Percentiles rank a stretch among this genome's conserved stretches.
phyloP scores from a whole-genome alignment of 768 basidiomycete genomes.

The Mycena maculata region DNA sequence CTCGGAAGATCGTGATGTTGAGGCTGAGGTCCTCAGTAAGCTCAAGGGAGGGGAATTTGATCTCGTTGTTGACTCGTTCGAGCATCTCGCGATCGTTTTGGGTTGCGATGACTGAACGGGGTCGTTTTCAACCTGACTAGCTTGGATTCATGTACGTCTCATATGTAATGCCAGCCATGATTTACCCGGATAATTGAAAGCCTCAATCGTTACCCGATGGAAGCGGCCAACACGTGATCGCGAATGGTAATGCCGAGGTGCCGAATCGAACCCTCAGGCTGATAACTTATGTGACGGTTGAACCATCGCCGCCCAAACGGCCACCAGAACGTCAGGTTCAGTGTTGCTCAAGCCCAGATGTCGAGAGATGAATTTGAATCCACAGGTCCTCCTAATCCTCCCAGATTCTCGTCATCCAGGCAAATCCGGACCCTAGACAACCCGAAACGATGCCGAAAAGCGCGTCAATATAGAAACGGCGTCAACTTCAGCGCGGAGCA shows the following conservation, averaged over 20 bases:
- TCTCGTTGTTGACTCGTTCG: slow-evolving; percentile 45
- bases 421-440: too few relatives aligned
- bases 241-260: not conserved
- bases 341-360: too few relatives aligned
- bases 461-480: not conserved
- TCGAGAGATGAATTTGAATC: too few relatives aligned
- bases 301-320: too few relatives aligned
- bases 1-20: slow-evolving; percentile 44
- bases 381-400: too few relatives aligned
- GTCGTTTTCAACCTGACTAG: too few relatives aligned
- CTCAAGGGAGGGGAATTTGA: slow-evolving; percentile 55
- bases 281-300: too few relatives aligned
- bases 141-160: too few relatives aligned
- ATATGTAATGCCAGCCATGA: too few relatives aligned
- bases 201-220: not conserved
- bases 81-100: slow-evolving; percentile 31
- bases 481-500: not conserved
- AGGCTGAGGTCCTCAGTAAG: slow-evolving; percentile 43
- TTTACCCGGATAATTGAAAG: too few relatives aligned
- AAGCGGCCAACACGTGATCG: not conserved
- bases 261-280: not conserved
- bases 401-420: too few relatives aligned
- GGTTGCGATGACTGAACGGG: slow-evolving; percentile 27
- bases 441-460: not conserved
- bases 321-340: too few relatives aligned